Base-by-base conservation (phyloP, 2,329 filamentous ascomycete species). In the Tympanopsis confertula region DNA sequence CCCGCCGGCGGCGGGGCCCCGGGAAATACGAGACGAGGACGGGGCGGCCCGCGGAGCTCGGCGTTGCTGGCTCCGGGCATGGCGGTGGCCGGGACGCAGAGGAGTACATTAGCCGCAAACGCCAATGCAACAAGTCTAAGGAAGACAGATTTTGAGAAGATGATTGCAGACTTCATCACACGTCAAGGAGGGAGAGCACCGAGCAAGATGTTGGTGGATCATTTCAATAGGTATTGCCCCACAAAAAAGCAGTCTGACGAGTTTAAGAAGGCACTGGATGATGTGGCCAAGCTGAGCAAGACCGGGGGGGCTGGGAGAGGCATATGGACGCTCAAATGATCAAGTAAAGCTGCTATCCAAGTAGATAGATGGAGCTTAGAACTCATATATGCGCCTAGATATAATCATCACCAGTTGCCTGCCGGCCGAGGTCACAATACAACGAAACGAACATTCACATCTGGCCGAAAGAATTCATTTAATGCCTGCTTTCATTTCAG, bases 141-240 rank as follows among this genome's bases (percentile, higher is more conserved):
- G 38, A 67, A 69, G 0, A 74, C 69, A 41, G 78, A 86, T 41
- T 86, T 86, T 48, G 67, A 76, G 46, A 66, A 65, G 36, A 67
- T 84, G 66, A 93, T 95, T 40, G 78, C 80, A 28, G 74, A 81
- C 32, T 96, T 87, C 48, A 78, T 96, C 45, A 68, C 71, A 33
- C 69, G 75, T 18, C 86, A 93, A 39, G 83, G 84, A 7, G 87
- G 87, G 3, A 71, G 74, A 24, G 86, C 84, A 4, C 78, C 85
- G 4, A 88, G 83, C 30, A 86, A 93, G 61, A 80, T 86, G 67
- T 60, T 95, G 33, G 82, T 94, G 17, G 84, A 94, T 50, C 86
- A 94, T 51, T 96, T 95, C 57, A 86, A 88, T 56, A 74, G 76
- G 13, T 83, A 78, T 50, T 94, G 86, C 52, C 73, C 71, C 17